Percentiles rank a stretch among this genome's conserved stretches.
Conservation (phyloP, 2,329 filamentous ascomycete genomes). For the Septoria linicola region DNA sequence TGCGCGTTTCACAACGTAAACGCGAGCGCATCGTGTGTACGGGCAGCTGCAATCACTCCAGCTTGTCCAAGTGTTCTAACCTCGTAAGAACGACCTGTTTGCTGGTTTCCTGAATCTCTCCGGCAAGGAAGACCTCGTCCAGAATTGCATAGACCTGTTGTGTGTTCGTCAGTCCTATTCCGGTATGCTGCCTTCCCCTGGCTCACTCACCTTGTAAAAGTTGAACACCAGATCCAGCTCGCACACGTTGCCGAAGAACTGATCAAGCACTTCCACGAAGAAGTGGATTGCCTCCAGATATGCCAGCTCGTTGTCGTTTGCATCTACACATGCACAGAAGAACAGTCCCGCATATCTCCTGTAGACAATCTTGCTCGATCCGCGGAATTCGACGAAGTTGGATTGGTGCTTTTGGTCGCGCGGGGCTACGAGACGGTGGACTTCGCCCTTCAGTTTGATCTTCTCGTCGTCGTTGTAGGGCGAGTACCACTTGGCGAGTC, state of each 20-base stretch:
- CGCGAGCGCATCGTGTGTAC: too few species aligned
- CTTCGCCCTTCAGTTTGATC: constrained; percentile 98
- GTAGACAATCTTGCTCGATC: constrained; percentile 91
- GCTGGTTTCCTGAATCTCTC: constrained; percentile 97
- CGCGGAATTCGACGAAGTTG: constrained; percentile 95
- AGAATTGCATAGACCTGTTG: constrained; percentile 88
- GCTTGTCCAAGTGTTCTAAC: constrained; percentile 91
- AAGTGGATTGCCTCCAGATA: constrained; percentile 98
- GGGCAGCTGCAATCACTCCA: constrained; percentile 61
- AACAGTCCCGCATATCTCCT: constrained; percentile 95
- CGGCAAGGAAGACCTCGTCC: constrained; percentile 95
- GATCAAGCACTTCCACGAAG: constrained; percentile 97
- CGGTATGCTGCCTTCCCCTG: background rate
- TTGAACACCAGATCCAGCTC: constrained; percentile 86
- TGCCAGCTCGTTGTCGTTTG: constrained; percentile 96
- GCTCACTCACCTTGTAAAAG: constrained; percentile 60
- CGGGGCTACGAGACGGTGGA: constrained; percentile 94
- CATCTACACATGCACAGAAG: constrained; percentile 99
- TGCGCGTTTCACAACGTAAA: too few species aligned
- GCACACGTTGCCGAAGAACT: constrained; percentile 98
- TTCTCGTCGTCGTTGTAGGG: constrained; percentile 99
- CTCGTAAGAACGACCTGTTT: constrained; percentile 96
- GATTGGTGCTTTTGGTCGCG: constrained; percentile 99
- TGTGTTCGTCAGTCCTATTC: constrained; percentile 15
- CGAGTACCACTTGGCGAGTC: constrained; percentile 97